Evolutionary conservation across 2,329 filamentous ascomycete genomes (phyloP).

Genomic region (Parastagonospora avenae): DNA sequence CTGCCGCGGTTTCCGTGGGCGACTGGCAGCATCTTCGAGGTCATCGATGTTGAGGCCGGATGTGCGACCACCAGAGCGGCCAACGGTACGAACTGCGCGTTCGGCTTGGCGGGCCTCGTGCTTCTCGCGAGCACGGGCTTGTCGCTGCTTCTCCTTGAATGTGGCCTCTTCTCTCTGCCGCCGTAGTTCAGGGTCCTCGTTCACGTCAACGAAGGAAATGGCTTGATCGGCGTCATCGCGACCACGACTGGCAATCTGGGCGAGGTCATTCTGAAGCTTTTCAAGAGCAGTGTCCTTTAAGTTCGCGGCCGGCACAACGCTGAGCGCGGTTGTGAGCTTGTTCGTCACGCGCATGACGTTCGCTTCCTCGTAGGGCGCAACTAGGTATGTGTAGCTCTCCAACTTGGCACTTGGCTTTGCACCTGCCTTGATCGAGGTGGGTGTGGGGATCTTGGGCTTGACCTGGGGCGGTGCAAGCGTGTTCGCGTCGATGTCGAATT

Average conservation of each 20-base stretch:
- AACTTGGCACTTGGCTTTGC: slow-evolving; percentile 50
- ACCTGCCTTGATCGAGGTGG: slow-evolving; percentile 42
- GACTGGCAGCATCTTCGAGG: slow-evolving; percentile 62
- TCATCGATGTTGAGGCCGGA: slow-evolving; percentile 61
- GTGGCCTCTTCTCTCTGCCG: slow-evolving; percentile 74
- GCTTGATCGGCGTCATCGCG: slow-evolving; percentile 54
- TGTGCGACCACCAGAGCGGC: slow-evolving; percentile 58
- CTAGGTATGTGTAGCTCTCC: slow-evolving; percentile 78
- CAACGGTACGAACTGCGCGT: slow-evolving; percentile 56
- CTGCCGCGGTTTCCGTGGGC: slow-evolving; percentile 34
- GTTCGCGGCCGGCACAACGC: slow-evolving; percentile 68
- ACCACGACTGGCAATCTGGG: slow-evolving; percentile 62
- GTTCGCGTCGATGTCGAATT: slow-evolving; percentile 77
- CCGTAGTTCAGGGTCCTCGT: slow-evolving; percentile 75
- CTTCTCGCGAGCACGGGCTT: slow-evolving; percentile 67
- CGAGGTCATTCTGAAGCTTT: slow-evolving; percentile 69
- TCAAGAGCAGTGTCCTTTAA: slow-evolving; percentile 74
- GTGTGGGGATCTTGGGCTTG: slow-evolving; percentile 56
- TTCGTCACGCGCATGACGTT: slow-evolving; percentile 74
- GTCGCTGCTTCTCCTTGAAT: slow-evolving; percentile 73
- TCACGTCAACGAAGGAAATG: slow-evolving; percentile 70
- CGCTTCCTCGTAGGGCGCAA: slow-evolving; percentile 70
- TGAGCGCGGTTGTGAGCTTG: slow-evolving; percentile 75
- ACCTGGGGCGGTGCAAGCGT: slow-evolving; percentile 66
- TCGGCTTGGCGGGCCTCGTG: slow-evolving; percentile 69